phyloP scores from a whole-genome alignment of 257 asterid species.

The Scutellaria minor region DNA sequence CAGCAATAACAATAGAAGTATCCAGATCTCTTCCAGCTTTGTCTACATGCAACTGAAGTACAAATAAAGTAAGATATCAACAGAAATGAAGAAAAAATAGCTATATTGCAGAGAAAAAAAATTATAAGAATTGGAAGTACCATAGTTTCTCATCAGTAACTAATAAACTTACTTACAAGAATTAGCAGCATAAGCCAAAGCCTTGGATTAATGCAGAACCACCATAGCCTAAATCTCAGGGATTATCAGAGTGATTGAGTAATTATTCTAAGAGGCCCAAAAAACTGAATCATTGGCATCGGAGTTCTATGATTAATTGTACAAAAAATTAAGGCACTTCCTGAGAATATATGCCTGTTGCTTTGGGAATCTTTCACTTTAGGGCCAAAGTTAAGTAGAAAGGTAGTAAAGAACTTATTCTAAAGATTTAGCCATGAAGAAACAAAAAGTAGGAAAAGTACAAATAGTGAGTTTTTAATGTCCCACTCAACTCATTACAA shows the following conservation, averaged over 20 bases:
- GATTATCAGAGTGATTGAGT: constrained; percentile 13
- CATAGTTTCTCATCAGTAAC: constrained; percentile 3
- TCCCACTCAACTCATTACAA: constrained; percentile 26
- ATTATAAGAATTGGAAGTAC: neutral
- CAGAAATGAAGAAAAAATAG: constrained; percentile 8
- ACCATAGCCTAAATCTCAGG: constrained; percentile 6
- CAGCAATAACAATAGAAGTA: neutral
- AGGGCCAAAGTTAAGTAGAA: constrained; percentile 32
- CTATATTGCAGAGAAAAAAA: neutral
- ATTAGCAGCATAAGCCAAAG: neutral
- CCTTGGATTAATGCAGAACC: neutral
- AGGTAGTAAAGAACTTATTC: constrained; percentile 43
- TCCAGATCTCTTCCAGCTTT: neutral
- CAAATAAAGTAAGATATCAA: neutral
- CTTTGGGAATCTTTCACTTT: constrained; percentile 40
- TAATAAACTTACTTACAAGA: neutral
- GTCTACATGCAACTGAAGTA: constrained; percentile 18
- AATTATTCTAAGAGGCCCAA: neutral
- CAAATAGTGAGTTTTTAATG: constrained; percentile 25
- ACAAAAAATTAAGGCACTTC: constrained; percentile 2
- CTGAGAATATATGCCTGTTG: constrained; percentile 34
- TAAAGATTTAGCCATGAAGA: constrained; percentile 23
- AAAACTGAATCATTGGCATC: constrained; percentile 4
- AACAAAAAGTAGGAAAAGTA: constrained; percentile 25
- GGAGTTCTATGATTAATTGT: neutral